These are phyloP conservation scores for Ophiosphaerella korrae DNA, from an alignment of 2,329 filamentous ascomycete genomes.

Conservation along the genomic window DNA sequence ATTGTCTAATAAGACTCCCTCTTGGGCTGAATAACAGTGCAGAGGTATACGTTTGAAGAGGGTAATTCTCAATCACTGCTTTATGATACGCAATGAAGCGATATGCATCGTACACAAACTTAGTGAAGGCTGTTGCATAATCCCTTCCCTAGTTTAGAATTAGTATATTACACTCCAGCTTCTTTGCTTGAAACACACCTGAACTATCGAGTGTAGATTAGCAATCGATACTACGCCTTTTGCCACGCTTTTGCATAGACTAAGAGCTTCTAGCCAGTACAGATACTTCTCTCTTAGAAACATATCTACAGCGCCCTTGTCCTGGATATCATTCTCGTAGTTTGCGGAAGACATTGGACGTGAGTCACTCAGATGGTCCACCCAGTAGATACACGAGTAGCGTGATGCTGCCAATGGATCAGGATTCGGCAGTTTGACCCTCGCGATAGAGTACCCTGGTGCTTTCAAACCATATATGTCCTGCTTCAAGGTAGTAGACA, in stretches of 20 bases:
- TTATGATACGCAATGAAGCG: conserved; percentile 30
- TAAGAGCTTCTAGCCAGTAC: conserved; percentile 2
- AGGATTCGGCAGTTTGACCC: conserved; percentile 23
- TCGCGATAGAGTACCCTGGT: conserved; percentile 17
- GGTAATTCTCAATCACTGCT: conserved; percentile 19
- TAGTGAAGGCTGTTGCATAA: background rate
- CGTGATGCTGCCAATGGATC: conserved; percentile 30
- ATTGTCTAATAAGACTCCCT: conserved; percentile 14
- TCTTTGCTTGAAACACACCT: background rate
- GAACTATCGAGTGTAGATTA: conserved; percentile 2
- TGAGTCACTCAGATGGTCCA: conserved; percentile 35
- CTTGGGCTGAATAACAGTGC: conserved; percentile 27
- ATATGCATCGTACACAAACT: conserved; percentile 15
- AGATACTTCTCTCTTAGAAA: conserved; percentile 8
- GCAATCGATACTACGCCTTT: conserved; percentile 8
- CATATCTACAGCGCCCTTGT: background rate
- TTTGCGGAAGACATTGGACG: conserved; percentile 2
- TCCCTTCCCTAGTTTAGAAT: too few species aligned
- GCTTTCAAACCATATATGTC: conserved; percentile 30
- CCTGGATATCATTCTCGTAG: background rate
- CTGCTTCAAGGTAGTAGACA: conserved; percentile 12
- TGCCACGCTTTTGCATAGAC: conserved; percentile 8
- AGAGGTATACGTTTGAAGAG: conserved; percentile 30
- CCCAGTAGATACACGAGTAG: conserved; percentile 42
- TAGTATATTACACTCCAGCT: too few species aligned